A percentile compares a stretch with the other conserved stretches of the same genome.
phyloP scores from a whole-genome alignment of 2,329 filamentous ascomycete species.

The Apiospora pterosperma region DNA sequence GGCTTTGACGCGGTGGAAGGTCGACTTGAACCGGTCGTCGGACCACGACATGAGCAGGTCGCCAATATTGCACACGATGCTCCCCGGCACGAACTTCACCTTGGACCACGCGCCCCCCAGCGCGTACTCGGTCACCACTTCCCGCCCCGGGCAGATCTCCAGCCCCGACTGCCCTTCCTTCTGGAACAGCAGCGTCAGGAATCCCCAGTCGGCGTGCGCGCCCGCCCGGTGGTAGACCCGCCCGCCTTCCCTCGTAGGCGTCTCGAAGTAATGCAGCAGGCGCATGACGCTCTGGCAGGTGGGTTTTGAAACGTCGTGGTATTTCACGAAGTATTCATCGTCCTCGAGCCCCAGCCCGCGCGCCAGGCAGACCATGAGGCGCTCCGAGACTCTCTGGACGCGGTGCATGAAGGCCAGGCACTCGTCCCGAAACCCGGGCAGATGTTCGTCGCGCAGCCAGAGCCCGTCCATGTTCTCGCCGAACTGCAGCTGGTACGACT shows the following conservation, averaged over 20 bases:
- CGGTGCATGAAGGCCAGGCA: slow-evolving; percentile 48
- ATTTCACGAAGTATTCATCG: slow-evolving; percentile 46
- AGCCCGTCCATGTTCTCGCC: slow-evolving; percentile 47
- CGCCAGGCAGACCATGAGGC: slow-evolving; percentile 53
- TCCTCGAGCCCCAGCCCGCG: slow-evolving; percentile 50
- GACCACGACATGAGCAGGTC: slow-evolving; percentile 62
- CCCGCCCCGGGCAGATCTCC: slow-evolving; percentile 59
- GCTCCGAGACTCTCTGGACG: slow-evolving; percentile 47
- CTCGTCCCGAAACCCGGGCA: slow-evolving; percentile 42
- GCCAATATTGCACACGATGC: slow-evolving; percentile 60
- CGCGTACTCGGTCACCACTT: slow-evolving; percentile 50
- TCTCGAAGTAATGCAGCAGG: slow-evolving; percentile 52
- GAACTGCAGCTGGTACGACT: slow-evolving; percentile 58
- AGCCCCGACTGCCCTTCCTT: slow-evolving; percentile 53
- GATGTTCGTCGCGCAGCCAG: slow-evolving; percentile 43
- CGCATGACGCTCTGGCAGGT: slow-evolving; percentile 51
- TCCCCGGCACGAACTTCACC: slow-evolving; percentile 45
- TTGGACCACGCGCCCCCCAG: slow-evolving; percentile 51
- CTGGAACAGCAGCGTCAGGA: slow-evolving; percentile 59
- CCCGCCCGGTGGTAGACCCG: slow-evolving; percentile 51
- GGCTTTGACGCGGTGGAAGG: slow-evolving; percentile 59
- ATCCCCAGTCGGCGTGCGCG: slow-evolving; percentile 59
- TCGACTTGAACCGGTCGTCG: slow-evolving; percentile 63
- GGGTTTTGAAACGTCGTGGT: slow-evolving; percentile 43
- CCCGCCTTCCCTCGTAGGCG: slow-evolving; percentile 28